Evolutionary conservation across 208 protist genomes (phyloP).

Genomic region (Trypanosoma scelopori): DNA sequence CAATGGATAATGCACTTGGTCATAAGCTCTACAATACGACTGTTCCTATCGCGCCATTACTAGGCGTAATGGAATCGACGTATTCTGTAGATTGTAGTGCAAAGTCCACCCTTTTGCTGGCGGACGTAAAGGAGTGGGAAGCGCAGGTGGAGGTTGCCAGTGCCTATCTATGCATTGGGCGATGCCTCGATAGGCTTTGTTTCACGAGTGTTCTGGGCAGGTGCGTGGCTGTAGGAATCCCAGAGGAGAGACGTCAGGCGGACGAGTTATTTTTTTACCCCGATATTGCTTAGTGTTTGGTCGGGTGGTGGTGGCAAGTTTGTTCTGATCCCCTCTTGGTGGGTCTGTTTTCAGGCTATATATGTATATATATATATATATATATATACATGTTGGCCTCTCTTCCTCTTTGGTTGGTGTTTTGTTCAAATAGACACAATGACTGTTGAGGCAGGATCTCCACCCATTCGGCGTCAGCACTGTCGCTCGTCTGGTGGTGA

Average conservation of each 20-base stretch:
- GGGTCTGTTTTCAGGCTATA: no score
- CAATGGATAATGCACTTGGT: background rate
- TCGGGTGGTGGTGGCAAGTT: no score
- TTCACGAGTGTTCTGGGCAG: constrained; percentile 22
- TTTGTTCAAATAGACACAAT: background rate
- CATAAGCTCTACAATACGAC: constrained; percentile 10
- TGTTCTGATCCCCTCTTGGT: no score
- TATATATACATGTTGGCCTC: background rate
- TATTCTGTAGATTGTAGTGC: background rate
- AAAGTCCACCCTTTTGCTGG: constrained; percentile 16
- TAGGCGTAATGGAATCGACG: background rate
- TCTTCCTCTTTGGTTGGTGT: constrained; percentile 3
- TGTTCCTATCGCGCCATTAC: constrained; percentile 20
- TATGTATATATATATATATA: no score
- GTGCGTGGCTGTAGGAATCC: background rate
- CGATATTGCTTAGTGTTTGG: constrained; percentile 6
- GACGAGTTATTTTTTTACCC: constrained; percentile 26
- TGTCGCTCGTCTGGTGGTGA: no score
- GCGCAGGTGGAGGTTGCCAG: constrained; percentile 25
- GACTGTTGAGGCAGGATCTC: no score
- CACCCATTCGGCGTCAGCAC: no score
- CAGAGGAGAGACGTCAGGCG: background rate
- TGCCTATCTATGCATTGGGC: constrained; percentile 29
- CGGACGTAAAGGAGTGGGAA: constrained; percentile 30
- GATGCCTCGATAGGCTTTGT: constrained; percentile 27